A percentile compares a stretch with the other conserved stretches of the same genome.
Evolutionary conservation across 1,139 yeast genomes (phyloP).

Genomic region (Tardiomyces depauwii): DNA sequence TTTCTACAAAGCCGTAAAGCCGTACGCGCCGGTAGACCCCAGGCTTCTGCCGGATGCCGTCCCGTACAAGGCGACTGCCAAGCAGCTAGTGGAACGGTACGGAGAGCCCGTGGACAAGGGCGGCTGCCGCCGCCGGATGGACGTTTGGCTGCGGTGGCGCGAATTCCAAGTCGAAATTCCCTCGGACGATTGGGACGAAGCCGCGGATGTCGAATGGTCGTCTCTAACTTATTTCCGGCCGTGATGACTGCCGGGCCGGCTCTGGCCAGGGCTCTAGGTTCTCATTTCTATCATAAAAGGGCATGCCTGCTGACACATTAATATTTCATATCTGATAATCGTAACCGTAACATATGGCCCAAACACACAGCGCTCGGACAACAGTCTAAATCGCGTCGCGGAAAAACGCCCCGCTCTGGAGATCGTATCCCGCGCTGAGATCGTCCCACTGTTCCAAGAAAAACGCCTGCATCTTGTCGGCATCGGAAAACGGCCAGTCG

Average conservation of each 20-base stretch:
- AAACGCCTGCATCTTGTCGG: constrained; percentile 10
- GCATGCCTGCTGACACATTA: too few relatives aligned
- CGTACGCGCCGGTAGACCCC: not conserved
- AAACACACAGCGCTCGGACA: too few relatives aligned
- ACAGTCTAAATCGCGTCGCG: too few relatives aligned
- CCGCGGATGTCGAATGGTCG: not conserved
- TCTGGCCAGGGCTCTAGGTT: too few relatives aligned
- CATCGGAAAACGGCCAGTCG: constrained; percentile 6
- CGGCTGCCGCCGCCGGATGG: not conserved
- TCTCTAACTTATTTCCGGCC: not conserved
- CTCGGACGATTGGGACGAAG: not conserved
- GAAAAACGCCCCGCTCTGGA: too few relatives aligned
- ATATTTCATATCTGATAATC: too few relatives aligned
- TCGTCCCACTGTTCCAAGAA: constrained; percentile 17
- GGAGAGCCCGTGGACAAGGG: not conserved
- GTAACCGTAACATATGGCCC: too few relatives aligned
- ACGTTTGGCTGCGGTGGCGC: not conserved
- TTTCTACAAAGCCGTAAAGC: not conserved
- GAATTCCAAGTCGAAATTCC: not conserved
- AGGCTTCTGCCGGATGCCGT: not conserved
- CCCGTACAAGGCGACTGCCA: not conserved
- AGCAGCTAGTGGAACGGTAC: not conserved
- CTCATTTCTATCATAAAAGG: too few relatives aligned
- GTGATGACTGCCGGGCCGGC: not conserved
- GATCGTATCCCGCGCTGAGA: constrained; percentile 3